A percentile compares a stretch with the other conserved stretches of the same genome.
These are phyloP conservation scores for Chlamydomonas reinhardtii DNA, from an alignment of 163 green algal genomes.

Conservation along the genomic window DNA sequence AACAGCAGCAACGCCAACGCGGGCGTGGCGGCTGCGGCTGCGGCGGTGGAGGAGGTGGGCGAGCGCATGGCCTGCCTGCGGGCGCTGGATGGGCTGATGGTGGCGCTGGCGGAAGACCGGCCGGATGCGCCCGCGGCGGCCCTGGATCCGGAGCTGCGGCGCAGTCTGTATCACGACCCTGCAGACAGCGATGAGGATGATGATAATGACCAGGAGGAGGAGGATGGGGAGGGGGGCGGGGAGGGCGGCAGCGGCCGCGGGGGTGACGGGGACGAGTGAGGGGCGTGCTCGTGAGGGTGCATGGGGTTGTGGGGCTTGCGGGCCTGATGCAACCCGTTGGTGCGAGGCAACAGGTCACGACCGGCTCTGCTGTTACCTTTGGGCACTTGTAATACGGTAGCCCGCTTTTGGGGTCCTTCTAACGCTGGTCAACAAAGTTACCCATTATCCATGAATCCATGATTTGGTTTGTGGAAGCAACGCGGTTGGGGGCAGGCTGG, in stretches of 20 bases:
- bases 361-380: too few relatives aligned
- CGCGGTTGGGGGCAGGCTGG: too few relatives aligned
- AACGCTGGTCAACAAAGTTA: too few relatives aligned
- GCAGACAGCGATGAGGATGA: not conserved
- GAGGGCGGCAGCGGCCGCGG: too few relatives aligned
- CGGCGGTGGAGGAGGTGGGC: slow-evolving; percentile 1
- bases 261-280: not conserved
- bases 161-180: not conserved
- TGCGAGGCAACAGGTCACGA: too few relatives aligned
- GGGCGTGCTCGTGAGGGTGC: too few relatives aligned
- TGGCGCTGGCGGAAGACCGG: slow-evolving; percentile 33
- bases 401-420: too few relatives aligned
- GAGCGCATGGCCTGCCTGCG: slow-evolving; percentile 10
- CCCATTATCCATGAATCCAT: too few relatives aligned
- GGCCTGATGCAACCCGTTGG: too few relatives aligned
- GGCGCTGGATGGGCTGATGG: slow-evolving; percentile 33
- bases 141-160: not conserved
- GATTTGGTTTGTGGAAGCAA: too few relatives aligned
- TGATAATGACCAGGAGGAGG: not conserved
- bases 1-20: not conserved
- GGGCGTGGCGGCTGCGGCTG: not conserved
- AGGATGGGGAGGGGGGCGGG: not conserved
- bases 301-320: too few relatives aligned
- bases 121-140: not conserved
- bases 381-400: too few relatives aligned